Conservation (phyloP, 495 filamentous ascomycete genomes). For the Podospora sp. region DNA sequence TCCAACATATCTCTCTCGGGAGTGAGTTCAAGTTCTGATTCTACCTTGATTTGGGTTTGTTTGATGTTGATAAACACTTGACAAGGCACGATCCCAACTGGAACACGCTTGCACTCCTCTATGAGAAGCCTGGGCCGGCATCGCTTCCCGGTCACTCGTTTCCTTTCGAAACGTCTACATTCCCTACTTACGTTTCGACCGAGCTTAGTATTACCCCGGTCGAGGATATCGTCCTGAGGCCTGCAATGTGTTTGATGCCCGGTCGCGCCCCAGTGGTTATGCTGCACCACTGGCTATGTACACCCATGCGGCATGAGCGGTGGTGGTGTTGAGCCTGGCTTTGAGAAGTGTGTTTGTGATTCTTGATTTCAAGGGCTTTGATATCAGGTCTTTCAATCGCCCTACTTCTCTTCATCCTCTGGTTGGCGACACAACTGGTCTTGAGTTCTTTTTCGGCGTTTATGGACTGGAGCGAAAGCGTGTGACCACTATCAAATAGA, state of each 20-base stretch:
- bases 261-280: neutral
- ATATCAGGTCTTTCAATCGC: neutral
- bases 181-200: neutral
- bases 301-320: conserved; percentile 18
- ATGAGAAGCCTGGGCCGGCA: conserved; percentile 16
- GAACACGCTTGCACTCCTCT: conserved; percentile 22
- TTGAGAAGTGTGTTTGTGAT: neutral
- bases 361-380: neutral
- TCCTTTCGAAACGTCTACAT: neutral
- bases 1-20: neutral
- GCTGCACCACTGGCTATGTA: conserved; percentile 17
- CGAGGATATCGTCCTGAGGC: neutral
- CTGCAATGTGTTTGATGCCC: neutral
- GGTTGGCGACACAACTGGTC: no score
- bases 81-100: conserved; percentile 22
- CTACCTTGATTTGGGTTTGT: no score
- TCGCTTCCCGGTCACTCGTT: neutral
- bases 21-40: neutral
- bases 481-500: no score
- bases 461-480: no score
- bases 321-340: conserved; percentile 15
- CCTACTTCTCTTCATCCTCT: neutral
- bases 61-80: neutral
- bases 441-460: no score
- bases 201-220: neutral